A percentile compares a stretch with the other conserved stretches of the same genome.
Evolutionary conservation across 1,139 yeast genomes (phyloP).

Genomic region (Geotrichum australiense): DNA sequence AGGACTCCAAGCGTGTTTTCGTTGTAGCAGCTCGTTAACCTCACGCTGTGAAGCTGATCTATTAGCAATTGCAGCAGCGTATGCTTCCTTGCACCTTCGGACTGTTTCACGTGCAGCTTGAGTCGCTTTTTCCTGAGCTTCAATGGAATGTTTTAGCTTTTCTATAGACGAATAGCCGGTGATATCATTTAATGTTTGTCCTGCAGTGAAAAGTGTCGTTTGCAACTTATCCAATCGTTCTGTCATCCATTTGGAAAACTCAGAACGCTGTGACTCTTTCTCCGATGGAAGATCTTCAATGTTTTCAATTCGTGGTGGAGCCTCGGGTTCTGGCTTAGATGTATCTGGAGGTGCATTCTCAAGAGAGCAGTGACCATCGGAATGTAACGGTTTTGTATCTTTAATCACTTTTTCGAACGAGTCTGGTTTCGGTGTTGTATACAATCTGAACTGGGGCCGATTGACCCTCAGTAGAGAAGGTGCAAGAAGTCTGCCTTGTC

Average conservation of each 20-base stretch:
- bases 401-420: not conserved
- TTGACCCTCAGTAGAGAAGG: too few relatives aligned
- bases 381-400: constrained; percentile 6
- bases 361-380: constrained; percentile 9
- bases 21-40: constrained; percentile 77
- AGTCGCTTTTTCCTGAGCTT: constrained; percentile 41
- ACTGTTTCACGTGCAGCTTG: constrained; percentile 45
- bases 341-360: constrained; percentile 2
- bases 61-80: constrained; percentile 55
- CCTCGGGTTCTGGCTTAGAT: not conserved
- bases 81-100: constrained; percentile 44
- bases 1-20: constrained; percentile 78
- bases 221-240: constrained; percentile 57
- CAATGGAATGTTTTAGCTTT: constrained; percentile 56
- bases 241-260: constrained; percentile 52
- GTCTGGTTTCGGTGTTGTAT: too few relatives aligned
- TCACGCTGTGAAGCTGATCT: constrained; percentile 75
- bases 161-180: constrained; percentile 90
- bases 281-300: constrained; percentile 38
- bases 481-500: too few relatives aligned
- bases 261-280: constrained; percentile 36
- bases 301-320: constrained; percentile 3
- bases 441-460: too few relatives aligned
- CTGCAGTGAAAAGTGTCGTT: constrained; percentile 59
- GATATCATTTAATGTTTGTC: constrained; percentile 74